Evolutionary conservation across 148 eudicot genomes (phyloP), one percentile per base, ranked within the genome.

Genomic region (Camellia granthamiana): DNA sequence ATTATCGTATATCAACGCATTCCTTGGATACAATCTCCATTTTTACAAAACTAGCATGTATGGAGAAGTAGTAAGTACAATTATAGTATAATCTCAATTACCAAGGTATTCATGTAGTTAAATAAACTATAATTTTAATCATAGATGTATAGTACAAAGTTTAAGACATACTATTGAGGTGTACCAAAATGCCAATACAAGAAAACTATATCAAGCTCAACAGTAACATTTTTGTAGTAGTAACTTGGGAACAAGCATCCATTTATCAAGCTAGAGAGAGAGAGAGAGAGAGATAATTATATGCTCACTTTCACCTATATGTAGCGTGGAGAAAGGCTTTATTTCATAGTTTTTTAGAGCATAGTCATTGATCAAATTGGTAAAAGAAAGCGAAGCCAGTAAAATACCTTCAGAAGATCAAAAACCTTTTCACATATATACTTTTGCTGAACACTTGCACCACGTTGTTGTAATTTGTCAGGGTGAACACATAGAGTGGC

Each of bases 401-500:
- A 30, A 30, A 30, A 59, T 68, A 97, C 99, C 99, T 97, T 94
- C 21, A 97, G 89, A 77, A 97, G 99, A 87, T 97, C 98, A 80
- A 97, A 97, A 69, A 97, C 99, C 88, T 97, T 97, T 86, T 97
- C 99, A 72, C 97, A 92, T 71, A 94, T 84, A 83, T 97, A 97
- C 87, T 94, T 97, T 75, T 94, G 95, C 62, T 94, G 98, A 78
- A 94, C 83, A 82, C 84, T 94, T 52, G 99, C 99, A 77, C 99
- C 97, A 9, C 98, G 92, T 74, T 97, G 99, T 81, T 97, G 99
- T 85, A 97, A 85, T 89, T 97, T 97, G 81, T 97, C 99, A 60
- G 99, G 99, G 83, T 97, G 99, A 77, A 97, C 98, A 77, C 93
- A 97, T 11, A 94, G 95, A 79, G 99, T 94, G 74, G 99, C 99